Base-by-base conservation (phyloP, 177 flowering plant species). In the Tripterygium wilfordii region DNA sequence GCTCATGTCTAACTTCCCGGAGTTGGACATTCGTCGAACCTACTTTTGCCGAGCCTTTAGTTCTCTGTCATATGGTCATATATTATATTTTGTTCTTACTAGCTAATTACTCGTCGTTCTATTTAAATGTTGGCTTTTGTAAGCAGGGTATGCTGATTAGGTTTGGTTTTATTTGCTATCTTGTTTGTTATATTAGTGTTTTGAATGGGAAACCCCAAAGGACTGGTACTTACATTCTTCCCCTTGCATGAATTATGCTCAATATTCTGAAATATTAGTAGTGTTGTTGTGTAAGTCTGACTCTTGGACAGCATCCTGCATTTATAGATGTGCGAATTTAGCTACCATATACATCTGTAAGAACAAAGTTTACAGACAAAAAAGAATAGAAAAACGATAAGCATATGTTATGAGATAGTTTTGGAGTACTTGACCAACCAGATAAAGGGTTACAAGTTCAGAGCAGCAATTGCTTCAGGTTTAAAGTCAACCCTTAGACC, bases 401-500 rank as follows among this genome's bases (percentile, higher is more conserved):
- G n/a, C n/a, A n/a, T n/a, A n/a, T n/a, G n/a, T n/a, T n/a, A n/a
- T n/a, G n/a, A n/a, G n/a, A n/a, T n/a, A n/a, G n/a, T n/a, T n/a
- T n/a, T n/a, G n/a, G n/a, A n/a, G n/a, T n/a, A n/a, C n/a, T n/a
- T n/a, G n/a, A n/a, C n/a, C n/a, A n/a, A n/a, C n/a, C 42, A 44
- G 2, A 17, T 24, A 26, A 26, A 10, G 29, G 32, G 16, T 59
- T 68, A 91, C 72, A 91, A 60, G 63, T 82, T 85, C 27, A 88
- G 76, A 59, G 86, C 79, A 43, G 86, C 71, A 35, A 91, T 85
- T 10, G 90, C 86, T 63, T 91, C 96, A 24, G 98, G 83, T 69
- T 74, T 91, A 47, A 91, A 91, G 66, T 91, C 98, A 23, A 82
- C 80, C 58, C 96, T 76, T 36, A 91, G 75, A 43, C 89, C 79